Conservation (phyloP, 192 early-diverging fungal species). For the Linnemannia exigua region DNA sequence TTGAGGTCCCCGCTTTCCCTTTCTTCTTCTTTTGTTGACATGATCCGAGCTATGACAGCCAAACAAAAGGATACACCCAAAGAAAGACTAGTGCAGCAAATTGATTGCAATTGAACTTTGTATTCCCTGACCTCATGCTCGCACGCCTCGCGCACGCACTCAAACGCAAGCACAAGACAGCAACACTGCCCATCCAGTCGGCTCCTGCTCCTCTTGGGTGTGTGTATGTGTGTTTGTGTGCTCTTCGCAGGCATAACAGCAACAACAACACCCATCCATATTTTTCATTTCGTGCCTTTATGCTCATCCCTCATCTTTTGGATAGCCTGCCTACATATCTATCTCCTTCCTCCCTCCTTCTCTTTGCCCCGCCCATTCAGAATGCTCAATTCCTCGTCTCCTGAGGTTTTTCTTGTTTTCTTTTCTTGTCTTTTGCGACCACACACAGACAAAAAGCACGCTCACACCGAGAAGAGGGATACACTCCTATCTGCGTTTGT, state of each 20-base stretch:
- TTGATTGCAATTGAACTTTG: slow-evolving; percentile 8
- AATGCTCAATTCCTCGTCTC: not conserved
- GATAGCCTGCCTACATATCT: not conserved
- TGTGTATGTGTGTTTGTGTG: too few species aligned
- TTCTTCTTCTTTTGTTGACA: not conserved
- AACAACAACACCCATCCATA: not conserved
- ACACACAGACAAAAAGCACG: not conserved
- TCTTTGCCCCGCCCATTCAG: not conserved
- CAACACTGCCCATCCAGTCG: not conserved
- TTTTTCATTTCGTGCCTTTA: not conserved
- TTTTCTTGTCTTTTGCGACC: not conserved
- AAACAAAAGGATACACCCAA: not conserved
- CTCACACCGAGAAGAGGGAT: not conserved
- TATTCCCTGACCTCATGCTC: too few species aligned
- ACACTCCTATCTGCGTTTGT: not conserved
- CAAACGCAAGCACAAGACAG: not conserved
- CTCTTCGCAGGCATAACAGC: not conserved
- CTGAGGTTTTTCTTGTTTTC: not conserved
- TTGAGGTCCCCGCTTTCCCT: not conserved
- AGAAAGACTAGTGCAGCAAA: not conserved
- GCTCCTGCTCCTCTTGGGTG: not conserved
- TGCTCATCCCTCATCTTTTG: not conserved
- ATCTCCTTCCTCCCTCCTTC: not conserved
- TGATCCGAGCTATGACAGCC: not conserved
- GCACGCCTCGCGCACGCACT: slow-evolving; percentile 1